Conservation (phyloP, 2,329 filamentous ascomycete species). For the Coniosporium tulheliwenetii region DNA sequence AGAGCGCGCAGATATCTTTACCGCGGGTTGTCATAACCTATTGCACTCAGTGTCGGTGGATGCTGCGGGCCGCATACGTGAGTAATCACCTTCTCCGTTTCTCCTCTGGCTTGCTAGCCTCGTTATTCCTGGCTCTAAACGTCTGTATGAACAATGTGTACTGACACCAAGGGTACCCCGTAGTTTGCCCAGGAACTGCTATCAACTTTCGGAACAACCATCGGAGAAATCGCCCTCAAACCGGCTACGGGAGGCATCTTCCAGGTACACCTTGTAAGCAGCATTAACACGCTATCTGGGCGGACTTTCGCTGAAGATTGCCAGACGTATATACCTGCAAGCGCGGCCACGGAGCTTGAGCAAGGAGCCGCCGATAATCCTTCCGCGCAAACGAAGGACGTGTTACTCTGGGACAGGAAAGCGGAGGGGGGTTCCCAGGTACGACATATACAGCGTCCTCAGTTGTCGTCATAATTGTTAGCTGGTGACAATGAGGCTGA, state of each 20-base stretch:
- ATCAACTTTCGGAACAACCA: conserved; percentile 69
- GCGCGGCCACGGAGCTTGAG: conserved; percentile 2
- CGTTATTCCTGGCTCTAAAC: conserved; percentile 1
- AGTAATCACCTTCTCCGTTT: conserved; percentile 9
- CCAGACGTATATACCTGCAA: conserved; percentile 1
- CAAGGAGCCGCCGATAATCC: conserved; percentile 3
- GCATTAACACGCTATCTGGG: not conserved
- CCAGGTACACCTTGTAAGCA: conserved; percentile 43
- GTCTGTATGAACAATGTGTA: conserved; percentile 5
- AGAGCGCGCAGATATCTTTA: conserved; percentile 13
- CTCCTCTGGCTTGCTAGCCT: conserved; percentile 6
- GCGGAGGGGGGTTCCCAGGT: conserved; percentile 76
- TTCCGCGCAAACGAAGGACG: conserved; percentile 11
- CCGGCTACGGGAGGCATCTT: conserved; percentile 78
- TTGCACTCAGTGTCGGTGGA: conserved; percentile 91
- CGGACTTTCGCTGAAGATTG: not conserved
- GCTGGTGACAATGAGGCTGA: not conserved
- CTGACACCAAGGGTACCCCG: conserved; percentile 15
- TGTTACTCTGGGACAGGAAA: conserved; percentile 76
- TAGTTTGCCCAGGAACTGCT: conserved; percentile 91
- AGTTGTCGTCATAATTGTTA: not conserved
- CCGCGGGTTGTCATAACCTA: conserved; percentile 78
- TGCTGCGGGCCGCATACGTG: conserved; percentile 75
- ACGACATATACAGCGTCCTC: conserved; percentile 6
- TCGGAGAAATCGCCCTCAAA: conserved; percentile 79